Conservation (phyloP, 176 grass and related monocot species). For the Avena eriantha region DNA sequence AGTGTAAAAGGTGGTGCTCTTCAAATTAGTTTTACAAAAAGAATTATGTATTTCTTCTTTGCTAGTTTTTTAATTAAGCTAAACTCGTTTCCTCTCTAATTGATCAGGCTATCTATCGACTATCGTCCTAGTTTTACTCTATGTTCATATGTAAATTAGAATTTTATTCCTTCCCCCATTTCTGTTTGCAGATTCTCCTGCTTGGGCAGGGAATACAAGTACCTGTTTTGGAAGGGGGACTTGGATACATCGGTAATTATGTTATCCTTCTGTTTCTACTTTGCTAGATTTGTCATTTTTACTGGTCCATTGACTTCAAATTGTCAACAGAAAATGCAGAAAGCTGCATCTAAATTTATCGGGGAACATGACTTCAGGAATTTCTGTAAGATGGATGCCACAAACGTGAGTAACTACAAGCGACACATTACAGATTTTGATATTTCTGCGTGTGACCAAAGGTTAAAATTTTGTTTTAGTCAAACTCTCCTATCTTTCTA, state of each 20-base stretch:
- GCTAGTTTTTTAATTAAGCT: not conserved
- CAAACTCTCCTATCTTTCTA: conserved; percentile 29
- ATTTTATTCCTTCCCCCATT: conserved; percentile 32
- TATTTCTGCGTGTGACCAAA: conserved; percentile 72
- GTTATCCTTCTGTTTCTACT: conserved; percentile 32
- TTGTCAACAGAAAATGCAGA: conserved; percentile 79
- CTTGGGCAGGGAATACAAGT: conserved; percentile 87
- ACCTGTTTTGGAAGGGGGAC: conserved; percentile 86
- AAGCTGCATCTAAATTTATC: conserved; percentile 74
- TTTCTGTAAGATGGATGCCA: conserved; percentile 98
- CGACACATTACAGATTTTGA: conserved; percentile 77
- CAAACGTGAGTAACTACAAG: conserved; percentile 89
- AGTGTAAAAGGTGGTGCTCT: not conserved
- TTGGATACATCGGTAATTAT: conserved; percentile 71
- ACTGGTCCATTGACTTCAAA: conserved; percentile 13
- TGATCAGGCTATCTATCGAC: not conserved
- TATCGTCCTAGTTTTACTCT: not conserved
- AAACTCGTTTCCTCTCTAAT: not conserved
- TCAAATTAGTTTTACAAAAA: conserved; percentile 18
- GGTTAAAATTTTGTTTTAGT: conserved; percentile 54
- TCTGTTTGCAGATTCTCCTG: conserved; percentile 80
- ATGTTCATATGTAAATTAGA: not conserved
- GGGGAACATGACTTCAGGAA: conserved; percentile 97
- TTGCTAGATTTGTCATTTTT: conserved; percentile 20
- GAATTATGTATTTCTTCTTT: not conserved